phyloP scores from a whole-genome alignment of 805 yeast species.

The Zygosaccharomyces pseudorouxii region DNA sequence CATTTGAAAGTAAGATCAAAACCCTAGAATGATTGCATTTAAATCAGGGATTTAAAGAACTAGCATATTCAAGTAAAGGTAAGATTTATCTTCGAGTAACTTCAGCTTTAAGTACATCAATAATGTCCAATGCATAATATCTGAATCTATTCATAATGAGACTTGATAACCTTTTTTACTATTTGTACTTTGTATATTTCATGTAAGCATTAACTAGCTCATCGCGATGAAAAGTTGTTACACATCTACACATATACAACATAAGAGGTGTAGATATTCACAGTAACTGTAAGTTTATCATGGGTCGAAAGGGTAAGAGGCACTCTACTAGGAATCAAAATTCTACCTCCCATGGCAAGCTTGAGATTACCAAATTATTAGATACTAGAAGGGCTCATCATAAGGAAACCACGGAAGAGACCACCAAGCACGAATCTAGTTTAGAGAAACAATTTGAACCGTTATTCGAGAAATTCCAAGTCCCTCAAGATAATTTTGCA shows the following conservation, averaged over 20 bases:
- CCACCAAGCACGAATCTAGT: constrained; percentile 12
- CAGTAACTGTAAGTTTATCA: background rate
- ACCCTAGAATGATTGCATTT: background rate
- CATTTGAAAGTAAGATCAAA: constrained; percentile 23
- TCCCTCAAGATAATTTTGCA: constrained; percentile 20
- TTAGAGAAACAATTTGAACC: constrained; percentile 19
- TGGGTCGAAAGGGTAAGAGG: constrained; percentile 15
- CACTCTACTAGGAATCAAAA: constrained; percentile 2
- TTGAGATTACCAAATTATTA: constrained; percentile 9
- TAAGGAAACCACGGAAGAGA: constrained; percentile 12
- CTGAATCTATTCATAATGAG: background rate
- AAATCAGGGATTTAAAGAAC: too few relatives aligned
- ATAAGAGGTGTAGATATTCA: background rate
- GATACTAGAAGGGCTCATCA: constrained; percentile 6
- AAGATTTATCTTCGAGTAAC: too few relatives aligned
- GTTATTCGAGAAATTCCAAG: constrained; percentile 11
- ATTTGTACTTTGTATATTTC: background rate
- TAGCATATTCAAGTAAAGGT: background rate
- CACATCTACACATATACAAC: background rate
- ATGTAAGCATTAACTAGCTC: background rate
- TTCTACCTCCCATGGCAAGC: constrained; percentile 1
- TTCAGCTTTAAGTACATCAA: too few relatives aligned
- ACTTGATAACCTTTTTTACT: background rate
- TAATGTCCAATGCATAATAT: too few relatives aligned
- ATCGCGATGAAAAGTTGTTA: constrained; percentile 1